Percentiles rank a stretch among this genome's conserved stretches.
Conservation (phyloP, 148 eudicot species). For the Mesembryanthemum crystallinum region DNA sequence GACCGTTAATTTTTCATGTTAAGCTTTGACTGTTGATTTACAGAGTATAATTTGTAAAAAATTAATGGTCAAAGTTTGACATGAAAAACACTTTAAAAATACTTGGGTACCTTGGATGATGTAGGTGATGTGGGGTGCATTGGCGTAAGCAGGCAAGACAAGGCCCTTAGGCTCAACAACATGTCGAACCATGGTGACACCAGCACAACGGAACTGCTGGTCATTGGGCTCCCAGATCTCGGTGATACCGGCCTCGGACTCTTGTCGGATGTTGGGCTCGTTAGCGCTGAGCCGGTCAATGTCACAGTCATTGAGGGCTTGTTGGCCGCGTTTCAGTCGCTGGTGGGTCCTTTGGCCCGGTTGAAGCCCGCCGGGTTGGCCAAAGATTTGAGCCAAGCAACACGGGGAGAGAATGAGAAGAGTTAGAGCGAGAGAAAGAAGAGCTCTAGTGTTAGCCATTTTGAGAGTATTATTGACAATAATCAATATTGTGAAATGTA, state of each 20-base stretch:
- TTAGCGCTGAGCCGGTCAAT: constrained; percentile 43
- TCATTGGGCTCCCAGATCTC: constrained; percentile 48
- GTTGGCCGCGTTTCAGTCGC: constrained; percentile 24
- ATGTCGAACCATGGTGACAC: constrained; percentile 40
- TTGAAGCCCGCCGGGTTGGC: neutral
- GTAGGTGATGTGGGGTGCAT: constrained; percentile 44
- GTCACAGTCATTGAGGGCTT: constrained; percentile 34
- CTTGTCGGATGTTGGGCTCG: constrained; percentile 34
- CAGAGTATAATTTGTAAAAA: no score
- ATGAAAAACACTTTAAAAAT: no score
- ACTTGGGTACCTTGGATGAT: constrained; percentile 49
- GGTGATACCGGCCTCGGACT: constrained; percentile 48
- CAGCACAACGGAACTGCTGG: constrained; percentile 49
- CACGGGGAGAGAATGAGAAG: constrained; percentile 30
- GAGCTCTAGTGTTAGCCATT: constrained; percentile 21
- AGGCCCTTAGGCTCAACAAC: constrained; percentile 48
- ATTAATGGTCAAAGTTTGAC: no score
- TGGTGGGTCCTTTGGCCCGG: constrained; percentile 16
- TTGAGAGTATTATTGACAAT: neutral
- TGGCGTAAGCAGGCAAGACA: constrained; percentile 49
- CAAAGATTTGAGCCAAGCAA: constrained; percentile 12
- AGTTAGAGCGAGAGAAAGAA: constrained; percentile 33
- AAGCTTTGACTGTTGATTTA: no score
- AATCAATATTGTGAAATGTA: neutral
- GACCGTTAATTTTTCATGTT: no score